Percentiles rank a stretch among this genome's conserved stretches.
These are phyloP conservation scores for Rusavskia elegans DNA, from an alignment of 495 filamentous ascomycete species.

Conservation along the genomic window DNA sequence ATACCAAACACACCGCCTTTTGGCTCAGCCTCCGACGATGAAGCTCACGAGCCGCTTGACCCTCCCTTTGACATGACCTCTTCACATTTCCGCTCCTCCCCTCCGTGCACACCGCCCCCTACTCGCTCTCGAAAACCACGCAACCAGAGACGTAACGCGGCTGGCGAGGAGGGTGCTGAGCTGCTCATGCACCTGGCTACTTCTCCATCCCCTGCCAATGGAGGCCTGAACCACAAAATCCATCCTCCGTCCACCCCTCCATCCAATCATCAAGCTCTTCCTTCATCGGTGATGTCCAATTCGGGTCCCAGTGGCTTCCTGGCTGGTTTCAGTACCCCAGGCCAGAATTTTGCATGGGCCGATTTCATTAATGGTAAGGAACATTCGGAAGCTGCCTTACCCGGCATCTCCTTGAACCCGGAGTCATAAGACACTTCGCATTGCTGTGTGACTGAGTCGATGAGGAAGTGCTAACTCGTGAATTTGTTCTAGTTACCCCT, in stretches of 20 bases:
- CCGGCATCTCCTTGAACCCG: neutral
- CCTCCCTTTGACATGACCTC: conserved; percentile 49
- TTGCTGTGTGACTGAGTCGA: neutral
- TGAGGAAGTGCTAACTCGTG: neutral
- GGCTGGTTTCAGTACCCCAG: conserved; percentile 38
- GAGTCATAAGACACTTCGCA: neutral
- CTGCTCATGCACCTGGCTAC: conserved; percentile 82
- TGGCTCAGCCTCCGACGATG: conserved; percentile 54
- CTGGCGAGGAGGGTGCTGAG: conserved; percentile 77
- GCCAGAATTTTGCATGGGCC: conserved; percentile 75
- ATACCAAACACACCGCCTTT: conserved; percentile 50
- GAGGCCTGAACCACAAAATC: conserved; percentile 22
- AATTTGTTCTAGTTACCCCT: conserved; percentile 37
- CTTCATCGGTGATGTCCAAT: conserved; percentile 82
- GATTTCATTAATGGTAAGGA: conserved; percentile 82
- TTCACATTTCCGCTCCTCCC: conserved; percentile 50
- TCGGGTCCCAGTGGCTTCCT: conserved; percentile 48
- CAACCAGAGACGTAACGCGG: conserved; percentile 24
- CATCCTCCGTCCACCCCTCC: conserved; percentile 81
- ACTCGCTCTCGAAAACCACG: conserved; percentile 36
- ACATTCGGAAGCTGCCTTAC: neutral
- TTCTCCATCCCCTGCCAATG: conserved; percentile 69
- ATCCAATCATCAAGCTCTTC: conserved; percentile 56
- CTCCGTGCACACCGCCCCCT: conserved; percentile 66
- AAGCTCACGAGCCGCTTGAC: conserved; percentile 60